phyloP scores from a whole-genome alignment of 768 basidiomycete genomes.

The Kwoniella sp. region DNA sequence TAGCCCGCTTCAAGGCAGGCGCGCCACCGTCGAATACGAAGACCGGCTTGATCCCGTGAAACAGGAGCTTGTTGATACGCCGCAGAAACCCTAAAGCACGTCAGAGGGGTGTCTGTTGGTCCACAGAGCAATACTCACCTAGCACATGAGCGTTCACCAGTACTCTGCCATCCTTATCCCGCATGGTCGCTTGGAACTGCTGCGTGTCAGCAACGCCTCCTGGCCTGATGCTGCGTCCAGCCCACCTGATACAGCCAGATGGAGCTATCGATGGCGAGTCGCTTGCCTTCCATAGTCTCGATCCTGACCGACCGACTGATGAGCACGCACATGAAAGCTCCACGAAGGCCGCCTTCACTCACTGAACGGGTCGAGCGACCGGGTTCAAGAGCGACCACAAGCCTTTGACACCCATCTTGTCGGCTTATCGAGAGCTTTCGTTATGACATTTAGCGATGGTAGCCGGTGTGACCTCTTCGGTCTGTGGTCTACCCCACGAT shows the following conservation, averaged over 20 bases:
- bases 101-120: background rate
- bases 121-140: slow-evolving; percentile 54
- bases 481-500: no score
- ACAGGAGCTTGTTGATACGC: slow-evolving; percentile 87
- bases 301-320: slow-evolving; percentile 58
- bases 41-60: slow-evolving; percentile 96
- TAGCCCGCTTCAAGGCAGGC: slow-evolving; percentile 78
- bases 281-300: slow-evolving; percentile 90
- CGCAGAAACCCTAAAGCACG: slow-evolving; percentile 50
- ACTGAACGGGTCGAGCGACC: slow-evolving; percentile 93
- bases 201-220: background rate
- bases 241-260: slow-evolving; percentile 92
- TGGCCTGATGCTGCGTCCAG: background rate
- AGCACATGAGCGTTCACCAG: slow-evolving; percentile 90
- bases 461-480: no score
- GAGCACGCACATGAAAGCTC: no score
- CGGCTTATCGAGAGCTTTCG: no score
- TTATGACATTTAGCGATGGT: no score
- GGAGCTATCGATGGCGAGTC: slow-evolving; percentile 94
- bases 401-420: slow-evolving; percentile 93
- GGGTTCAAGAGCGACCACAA: slow-evolving; percentile 88
- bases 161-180: slow-evolving; percentile 88
- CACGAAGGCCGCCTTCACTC: slow-evolving; percentile 49
- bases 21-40: slow-evolving; percentile 99
- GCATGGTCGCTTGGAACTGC: slow-evolving; percentile 93